Evolutionary conservation across 495 filamentous ascomycete species (phyloP).

Genomic region (Chlorociboria aeruginascens): DNA sequence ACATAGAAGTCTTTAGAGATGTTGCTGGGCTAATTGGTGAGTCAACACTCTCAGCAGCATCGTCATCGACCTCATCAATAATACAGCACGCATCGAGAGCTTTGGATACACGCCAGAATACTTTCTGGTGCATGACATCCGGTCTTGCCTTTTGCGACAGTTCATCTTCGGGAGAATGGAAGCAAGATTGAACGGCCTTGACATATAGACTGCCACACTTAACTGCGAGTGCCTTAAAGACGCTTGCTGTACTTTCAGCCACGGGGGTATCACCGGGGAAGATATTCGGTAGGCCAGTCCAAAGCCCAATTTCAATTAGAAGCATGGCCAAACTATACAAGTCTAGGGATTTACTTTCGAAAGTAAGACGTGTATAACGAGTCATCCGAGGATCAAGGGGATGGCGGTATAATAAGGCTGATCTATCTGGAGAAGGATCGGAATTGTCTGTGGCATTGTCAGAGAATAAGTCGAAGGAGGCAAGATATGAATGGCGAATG

Average conservation of each 20-base stretch:
- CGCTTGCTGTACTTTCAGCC: conserved; percentile 12
- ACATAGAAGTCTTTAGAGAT: conserved; percentile 1
- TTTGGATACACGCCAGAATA: conserved; percentile 30
- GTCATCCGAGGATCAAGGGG: conserved; percentile 56
- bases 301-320: conserved; percentile 77
- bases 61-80: conserved; percentile 23
- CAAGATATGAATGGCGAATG: conserved; percentile 63
- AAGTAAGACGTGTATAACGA: conserved; percentile 34
- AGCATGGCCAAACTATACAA: conserved; percentile 77
- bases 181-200: conserved; percentile 67
- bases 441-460: conserved; percentile 40
- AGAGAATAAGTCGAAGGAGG: conserved; percentile 73
- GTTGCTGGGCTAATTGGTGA: conserved; percentile 8
- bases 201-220: conserved; percentile 69
- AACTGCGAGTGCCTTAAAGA: conserved; percentile 50
- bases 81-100: conserved; percentile 28
- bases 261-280: conserved; percentile 26
- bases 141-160: conserved; percentile 17
- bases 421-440: neutral
- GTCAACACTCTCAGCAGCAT: conserved; percentile 13
- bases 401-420: conserved; percentile 55
- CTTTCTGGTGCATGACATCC: conserved; percentile 27
- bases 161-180: conserved; percentile 64
- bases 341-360: conserved; percentile 54
- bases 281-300: conserved; percentile 62